These are phyloP conservation scores for Tetrastigma voinierianum DNA, from an alignment of 164 flowering plant species.

Conservation along the genomic window DNA sequence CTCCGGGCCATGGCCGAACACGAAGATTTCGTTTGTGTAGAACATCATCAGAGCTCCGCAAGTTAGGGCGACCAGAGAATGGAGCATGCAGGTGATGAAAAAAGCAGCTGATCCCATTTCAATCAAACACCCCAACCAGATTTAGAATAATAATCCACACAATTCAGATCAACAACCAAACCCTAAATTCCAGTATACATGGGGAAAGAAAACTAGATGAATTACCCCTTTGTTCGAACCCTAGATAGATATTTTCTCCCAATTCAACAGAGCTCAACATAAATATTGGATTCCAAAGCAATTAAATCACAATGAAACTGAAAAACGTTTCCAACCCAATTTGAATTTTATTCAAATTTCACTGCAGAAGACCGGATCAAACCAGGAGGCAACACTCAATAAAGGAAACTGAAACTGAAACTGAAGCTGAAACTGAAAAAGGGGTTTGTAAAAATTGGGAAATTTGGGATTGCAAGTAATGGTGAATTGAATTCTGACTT, in stretches of 20 bases:
- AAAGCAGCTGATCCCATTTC: conserved; percentile 42
- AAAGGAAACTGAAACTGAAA: too few relatives aligned
- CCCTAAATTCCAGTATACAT: neutral
- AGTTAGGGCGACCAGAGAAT: conserved; percentile 54
- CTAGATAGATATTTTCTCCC: neutral
- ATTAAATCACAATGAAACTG: neutral
- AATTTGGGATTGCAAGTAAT: too few relatives aligned
- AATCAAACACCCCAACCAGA: neutral
- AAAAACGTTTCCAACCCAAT: neutral
- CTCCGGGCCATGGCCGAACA: conserved; percentile 60
- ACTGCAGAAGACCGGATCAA: too few relatives aligned
- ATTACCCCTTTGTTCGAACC: conserved; percentile 13
- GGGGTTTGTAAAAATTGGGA: too few relatives aligned
- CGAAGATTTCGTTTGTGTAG: conserved; percentile 49
- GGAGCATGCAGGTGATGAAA: conserved; percentile 56
- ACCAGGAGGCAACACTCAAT: too few relatives aligned
- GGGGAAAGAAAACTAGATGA: neutral
- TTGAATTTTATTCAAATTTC: too few relatives aligned
- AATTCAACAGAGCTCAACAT: neutral
- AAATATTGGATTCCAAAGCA: too few relatives aligned
- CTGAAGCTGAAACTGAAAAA: too few relatives aligned
- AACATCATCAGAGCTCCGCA: conserved; percentile 80
- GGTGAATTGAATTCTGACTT: too few relatives aligned
- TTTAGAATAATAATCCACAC: too few relatives aligned
- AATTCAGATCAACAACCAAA: too few relatives aligned